These are phyloP conservation scores for Gossypium longicalyx DNA, from an alignment of 345 rosid genomes.

Conservation along the genomic window DNA sequence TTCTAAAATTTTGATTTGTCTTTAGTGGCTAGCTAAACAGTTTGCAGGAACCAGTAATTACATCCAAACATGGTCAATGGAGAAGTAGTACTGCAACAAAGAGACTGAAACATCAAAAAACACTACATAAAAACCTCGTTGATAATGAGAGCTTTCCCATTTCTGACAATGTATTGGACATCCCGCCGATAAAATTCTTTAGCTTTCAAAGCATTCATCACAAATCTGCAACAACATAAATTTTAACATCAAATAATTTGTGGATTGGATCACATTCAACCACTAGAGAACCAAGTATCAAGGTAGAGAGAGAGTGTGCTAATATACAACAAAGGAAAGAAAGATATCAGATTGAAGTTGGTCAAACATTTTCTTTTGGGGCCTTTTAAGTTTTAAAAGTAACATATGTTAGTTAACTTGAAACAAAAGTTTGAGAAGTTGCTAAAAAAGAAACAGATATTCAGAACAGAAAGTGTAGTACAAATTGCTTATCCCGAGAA, in stretches of 20 bases:
- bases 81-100: background rate
- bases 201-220: slow-evolving; percentile 92
- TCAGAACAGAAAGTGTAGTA: background rate
- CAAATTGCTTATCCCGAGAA: slow-evolving; percentile 7
- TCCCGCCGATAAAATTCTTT: slow-evolving; percentile 90
- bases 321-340: background rate
- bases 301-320: background rate
- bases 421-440: slow-evolving; percentile 9
- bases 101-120: background rate
- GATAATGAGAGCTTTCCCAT: slow-evolving; percentile 87
- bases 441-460: background rate
- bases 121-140: slow-evolving; percentile 61
- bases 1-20: background rate
- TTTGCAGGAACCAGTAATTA: slow-evolving; percentile 2
- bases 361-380: background rate
- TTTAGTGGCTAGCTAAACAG: background rate
- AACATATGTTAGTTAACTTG: background rate
- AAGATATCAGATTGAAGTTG: background rate
- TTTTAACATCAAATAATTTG: background rate
- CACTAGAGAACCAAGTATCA: background rate
- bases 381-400: background rate
- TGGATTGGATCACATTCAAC: background rate
- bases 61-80: background rate
- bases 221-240: slow-evolving; percentile 58
- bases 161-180: slow-evolving; percentile 88